phyloP scores from a whole-genome alignment of 495 filamentous ascomycete genomes.

The Neurospora africana region DNA sequence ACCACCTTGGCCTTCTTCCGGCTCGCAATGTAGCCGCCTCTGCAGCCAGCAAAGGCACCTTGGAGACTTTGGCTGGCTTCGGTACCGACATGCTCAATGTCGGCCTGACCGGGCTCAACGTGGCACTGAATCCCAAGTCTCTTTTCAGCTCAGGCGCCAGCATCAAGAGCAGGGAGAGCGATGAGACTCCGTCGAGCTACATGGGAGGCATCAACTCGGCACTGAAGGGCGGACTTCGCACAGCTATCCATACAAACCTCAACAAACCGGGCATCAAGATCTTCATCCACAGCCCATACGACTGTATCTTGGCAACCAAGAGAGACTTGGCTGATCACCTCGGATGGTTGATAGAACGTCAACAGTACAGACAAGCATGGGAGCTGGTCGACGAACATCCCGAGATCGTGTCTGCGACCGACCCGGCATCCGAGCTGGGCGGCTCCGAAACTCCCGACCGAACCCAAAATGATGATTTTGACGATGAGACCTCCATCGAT shows the following conservation, averaged over 20 bases:
- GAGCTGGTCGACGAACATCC: constrained; percentile 77
- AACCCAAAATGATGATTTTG: constrained; percentile 57
- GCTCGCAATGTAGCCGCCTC: constrained; percentile 52
- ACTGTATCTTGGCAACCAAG: constrained; percentile 80
- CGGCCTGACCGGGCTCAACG: constrained; percentile 47
- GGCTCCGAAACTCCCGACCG: constrained; percentile 30
- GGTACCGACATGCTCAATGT: constrained; percentile 63
- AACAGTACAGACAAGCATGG: constrained; percentile 78
- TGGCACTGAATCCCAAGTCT: constrained; percentile 68
- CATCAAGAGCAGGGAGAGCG: constrained; percentile 61
- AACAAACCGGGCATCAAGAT: constrained; percentile 71
- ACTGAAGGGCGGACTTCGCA: constrained; percentile 12
- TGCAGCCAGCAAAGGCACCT: constrained; percentile 55
- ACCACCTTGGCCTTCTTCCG: constrained; percentile 77
- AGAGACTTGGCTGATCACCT: constrained; percentile 77
- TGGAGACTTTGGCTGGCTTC: constrained; percentile 53
- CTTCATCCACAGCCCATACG: constrained; percentile 92
- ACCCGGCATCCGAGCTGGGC: constrained; percentile 14
- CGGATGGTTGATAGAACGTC: constrained; percentile 68
- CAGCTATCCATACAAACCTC: constrained; percentile 35
- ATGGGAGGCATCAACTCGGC: constrained; percentile 7
- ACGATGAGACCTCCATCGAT: constrained; percentile 58
- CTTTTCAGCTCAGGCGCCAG: constrained; percentile 84
- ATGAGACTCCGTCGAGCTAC: constrained; percentile 17
- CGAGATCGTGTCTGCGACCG: constrained; percentile 44